These are phyloP conservation scores for Candida xiaguanensis DNA, from an alignment of 805 yeast species.

Conservation along the genomic window DNA sequence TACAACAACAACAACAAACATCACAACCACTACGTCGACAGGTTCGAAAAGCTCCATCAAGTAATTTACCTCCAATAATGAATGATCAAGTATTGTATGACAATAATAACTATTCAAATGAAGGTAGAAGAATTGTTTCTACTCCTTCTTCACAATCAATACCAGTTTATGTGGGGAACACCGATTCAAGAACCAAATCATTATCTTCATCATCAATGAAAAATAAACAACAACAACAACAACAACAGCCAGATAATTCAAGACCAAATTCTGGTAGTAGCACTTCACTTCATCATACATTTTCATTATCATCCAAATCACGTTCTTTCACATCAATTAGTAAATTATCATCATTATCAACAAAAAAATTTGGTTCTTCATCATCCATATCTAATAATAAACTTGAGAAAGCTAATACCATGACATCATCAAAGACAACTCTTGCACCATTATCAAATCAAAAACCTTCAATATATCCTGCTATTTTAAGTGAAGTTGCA, in stretches of 20 bases:
- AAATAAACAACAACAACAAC: slow-evolving; percentile 6
- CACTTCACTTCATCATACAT: slow-evolving; percentile 26
- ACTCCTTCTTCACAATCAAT: slow-evolving; percentile 6
- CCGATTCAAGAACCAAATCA: slow-evolving; percentile 26
- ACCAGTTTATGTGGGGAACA: background rate
- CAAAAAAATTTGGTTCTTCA: slow-evolving; percentile 36
- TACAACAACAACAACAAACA: slow-evolving; percentile 11
- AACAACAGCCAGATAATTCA: slow-evolving; percentile 5
- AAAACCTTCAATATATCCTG: slow-evolving; percentile 83
- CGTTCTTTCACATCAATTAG: slow-evolving; percentile 40
- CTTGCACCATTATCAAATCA: slow-evolving; percentile 28
- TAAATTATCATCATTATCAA: slow-evolving; percentile 38
- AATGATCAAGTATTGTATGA: slow-evolving; percentile 12
- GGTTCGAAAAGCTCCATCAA: slow-evolving; percentile 16
- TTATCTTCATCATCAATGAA: slow-evolving; percentile 20
- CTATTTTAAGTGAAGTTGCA: slow-evolving; percentile 82
- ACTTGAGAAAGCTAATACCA: slow-evolving; percentile 5
- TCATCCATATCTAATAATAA: slow-evolving; percentile 33
- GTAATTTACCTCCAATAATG: slow-evolving; percentile 15
- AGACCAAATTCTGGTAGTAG: slow-evolving; percentile 11
- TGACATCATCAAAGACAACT: background rate
- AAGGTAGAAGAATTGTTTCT: slow-evolving; percentile 27
- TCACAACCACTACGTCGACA: slow-evolving; percentile 8
- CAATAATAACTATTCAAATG: slow-evolving; percentile 2
- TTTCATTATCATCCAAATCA: slow-evolving; percentile 37